Evolutionary conservation across 192 early-diverging fungal species (phyloP).

Genomic region (Diversispora eburnea): DNA sequence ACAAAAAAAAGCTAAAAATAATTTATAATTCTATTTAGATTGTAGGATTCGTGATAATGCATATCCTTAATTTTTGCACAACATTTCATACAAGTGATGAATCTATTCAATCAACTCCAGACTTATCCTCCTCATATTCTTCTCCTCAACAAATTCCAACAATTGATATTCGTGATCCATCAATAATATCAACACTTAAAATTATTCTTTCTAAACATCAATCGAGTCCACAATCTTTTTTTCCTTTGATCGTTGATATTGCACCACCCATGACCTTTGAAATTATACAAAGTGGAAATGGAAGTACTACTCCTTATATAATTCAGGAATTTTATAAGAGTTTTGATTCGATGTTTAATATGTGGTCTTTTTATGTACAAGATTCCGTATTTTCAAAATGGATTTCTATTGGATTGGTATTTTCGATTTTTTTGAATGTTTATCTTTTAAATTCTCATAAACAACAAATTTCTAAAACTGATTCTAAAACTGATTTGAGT

Average conservation of each 20-base stretch:
- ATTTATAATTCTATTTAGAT: constrained; percentile 34
- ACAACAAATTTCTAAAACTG: constrained; percentile 33
- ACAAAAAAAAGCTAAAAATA: neutral
- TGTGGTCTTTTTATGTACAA: constrained; percentile 52
- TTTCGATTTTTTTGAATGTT: constrained; percentile 54
- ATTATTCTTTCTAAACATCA: constrained; percentile 44
- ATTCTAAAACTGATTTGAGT: neutral
- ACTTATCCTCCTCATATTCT: neutral
- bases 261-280: constrained; percentile 51
- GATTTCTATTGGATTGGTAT: constrained; percentile 44
- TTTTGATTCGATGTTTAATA: constrained; percentile 44
- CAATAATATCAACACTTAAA: constrained; percentile 43
- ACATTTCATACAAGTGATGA: constrained; percentile 41
- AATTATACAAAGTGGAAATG: constrained; percentile 15
- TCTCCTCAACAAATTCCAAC: constrained; percentile 21
- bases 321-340: constrained; percentile 38
- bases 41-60: constrained; percentile 60
- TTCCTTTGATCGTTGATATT: constrained; percentile 52
- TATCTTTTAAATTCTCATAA: constrained; percentile 61
- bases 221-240: constrained; percentile 31
- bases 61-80: constrained; percentile 58
- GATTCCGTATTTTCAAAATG: constrained; percentile 58
- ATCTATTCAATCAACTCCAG: neutral
- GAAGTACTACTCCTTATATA: constrained; percentile 24
- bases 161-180: constrained; percentile 42